Percentiles rank a stretch among this genome's conserved stretches.
Conservation (phyloP, 371 early-diverging fungal genomes). For the Cokeromyces recurvatus region DNA sequence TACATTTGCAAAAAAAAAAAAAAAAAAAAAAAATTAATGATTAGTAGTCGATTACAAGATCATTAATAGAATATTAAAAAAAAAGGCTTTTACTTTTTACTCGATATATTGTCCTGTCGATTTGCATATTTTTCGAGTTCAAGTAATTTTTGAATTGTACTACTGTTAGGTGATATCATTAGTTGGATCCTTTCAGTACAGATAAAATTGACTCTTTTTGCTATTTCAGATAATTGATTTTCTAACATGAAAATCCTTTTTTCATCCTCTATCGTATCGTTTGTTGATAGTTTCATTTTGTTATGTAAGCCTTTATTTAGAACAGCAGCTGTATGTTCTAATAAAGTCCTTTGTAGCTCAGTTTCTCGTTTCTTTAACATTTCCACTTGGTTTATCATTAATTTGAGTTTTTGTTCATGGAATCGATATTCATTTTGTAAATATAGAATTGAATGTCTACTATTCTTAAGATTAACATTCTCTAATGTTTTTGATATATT, state of each 20-base stretch:
- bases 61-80: too few relatives aligned
- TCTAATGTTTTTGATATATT: constrained; percentile 40
- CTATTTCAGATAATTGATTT: constrained; percentile 1
- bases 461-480: constrained; percentile 29
- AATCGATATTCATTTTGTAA: constrained; percentile 17
- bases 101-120: too few relatives aligned
- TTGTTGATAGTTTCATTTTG: neutral
- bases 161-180: neutral
- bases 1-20: too few relatives aligned
- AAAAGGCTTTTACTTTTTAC: too few relatives aligned
- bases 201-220: neutral
- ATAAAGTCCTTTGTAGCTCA: constrained; percentile 53
- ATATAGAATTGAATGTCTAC: constrained; percentile 14
- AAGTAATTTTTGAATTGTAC: neutral
- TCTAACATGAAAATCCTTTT: too few relatives aligned
- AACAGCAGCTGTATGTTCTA: constrained; percentile 67
- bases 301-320: constrained; percentile 41
- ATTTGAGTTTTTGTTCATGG: constrained; percentile 59
- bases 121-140: too few relatives aligned
- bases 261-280: too few relatives aligned
- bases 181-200: neutral
- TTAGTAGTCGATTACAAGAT: too few relatives aligned
- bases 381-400: constrained; percentile 61
- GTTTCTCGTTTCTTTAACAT: constrained; percentile 1
- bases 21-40: too few relatives aligned